phyloP scores from a whole-genome alignment of 1,284 basidiomycete species.

The Crucibulum cyathiforme region DNA sequence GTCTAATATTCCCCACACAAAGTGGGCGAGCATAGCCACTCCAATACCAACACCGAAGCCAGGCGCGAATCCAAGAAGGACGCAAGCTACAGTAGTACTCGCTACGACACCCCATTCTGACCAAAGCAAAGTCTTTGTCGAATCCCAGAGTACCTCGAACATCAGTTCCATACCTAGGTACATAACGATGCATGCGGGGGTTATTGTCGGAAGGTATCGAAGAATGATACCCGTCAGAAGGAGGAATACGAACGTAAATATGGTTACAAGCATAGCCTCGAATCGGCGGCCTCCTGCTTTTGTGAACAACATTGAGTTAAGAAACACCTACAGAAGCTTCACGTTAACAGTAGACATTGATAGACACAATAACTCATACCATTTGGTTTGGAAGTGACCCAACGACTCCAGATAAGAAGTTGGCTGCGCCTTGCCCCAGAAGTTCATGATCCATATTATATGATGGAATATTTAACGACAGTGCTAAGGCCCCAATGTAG shows the following conservation, averaged over 20 bases:
- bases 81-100: constrained; percentile 20
- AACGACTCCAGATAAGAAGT: constrained; percentile 22
- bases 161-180: constrained; percentile 28
- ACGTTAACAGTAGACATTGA: neutral
- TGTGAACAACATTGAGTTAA: constrained; percentile 24
- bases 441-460: constrained; percentile 30
- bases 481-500: constrained; percentile 25
- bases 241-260: constrained; percentile 20
- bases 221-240: constrained; percentile 17
- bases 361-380: constrained; percentile 6
- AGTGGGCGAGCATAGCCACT: constrained; percentile 18
- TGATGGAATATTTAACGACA: constrained; percentile 23
- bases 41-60: constrained; percentile 30
- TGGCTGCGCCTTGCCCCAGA: constrained; percentile 22
- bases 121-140: constrained; percentile 16
- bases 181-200: constrained; percentile 22
- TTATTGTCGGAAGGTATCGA: constrained; percentile 25
- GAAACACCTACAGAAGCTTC: constrained; percentile 16
- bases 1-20: constrained; percentile 24
- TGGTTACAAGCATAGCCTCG: constrained; percentile 15
- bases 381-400: constrained; percentile 26
- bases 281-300: constrained; percentile 27
- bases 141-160: constrained; percentile 27
- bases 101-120: constrained; percentile 25
- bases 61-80: constrained; percentile 27